These are phyloP conservation scores for Alternaria novae-zelandiae DNA, from an alignment of 2,329 filamentous ascomycete species.

Conservation along the genomic window DNA sequence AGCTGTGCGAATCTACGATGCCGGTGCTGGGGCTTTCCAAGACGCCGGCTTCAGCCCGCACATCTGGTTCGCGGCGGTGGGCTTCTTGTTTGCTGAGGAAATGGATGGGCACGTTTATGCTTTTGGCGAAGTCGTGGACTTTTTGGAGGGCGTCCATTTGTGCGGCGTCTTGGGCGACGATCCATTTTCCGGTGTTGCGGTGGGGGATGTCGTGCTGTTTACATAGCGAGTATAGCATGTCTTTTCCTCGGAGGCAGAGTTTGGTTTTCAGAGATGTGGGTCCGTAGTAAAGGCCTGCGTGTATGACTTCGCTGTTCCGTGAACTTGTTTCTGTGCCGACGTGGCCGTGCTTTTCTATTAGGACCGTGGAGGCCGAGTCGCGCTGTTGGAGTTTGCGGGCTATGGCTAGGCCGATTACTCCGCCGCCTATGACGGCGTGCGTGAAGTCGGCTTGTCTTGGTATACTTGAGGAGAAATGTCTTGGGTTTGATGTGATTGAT, in stretches of 20 bases:
- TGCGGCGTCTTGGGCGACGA: slow-evolving; percentile 80
- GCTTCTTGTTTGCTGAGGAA: slow-evolving; percentile 73
- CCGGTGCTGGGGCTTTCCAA: slow-evolving; percentile 88
- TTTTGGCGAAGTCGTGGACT: slow-evolving; percentile 60
- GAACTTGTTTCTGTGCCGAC: slow-evolving; percentile 87
- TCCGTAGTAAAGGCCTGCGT: slow-evolving; percentile 93
- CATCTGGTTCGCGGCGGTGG: slow-evolving; percentile 71
- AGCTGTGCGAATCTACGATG: slow-evolving; percentile 84
- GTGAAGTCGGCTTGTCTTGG: slow-evolving; percentile 64
- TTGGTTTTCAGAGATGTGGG: slow-evolving; percentile 75
- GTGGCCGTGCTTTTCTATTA: slow-evolving; percentile 79
- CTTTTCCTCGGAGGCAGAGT: slow-evolving; percentile 79
- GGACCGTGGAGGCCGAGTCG: slow-evolving; percentile 69
- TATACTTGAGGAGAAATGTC: slow-evolving; percentile 36
- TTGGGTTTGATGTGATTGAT: background rate
- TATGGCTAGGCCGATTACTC: slow-evolving; percentile 80
- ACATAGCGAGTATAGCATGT: slow-evolving; percentile 82
- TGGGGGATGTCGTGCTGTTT: slow-evolving; percentile 69
- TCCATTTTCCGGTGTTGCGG: slow-evolving; percentile 86
- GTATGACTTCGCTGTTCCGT: slow-evolving; percentile 94
- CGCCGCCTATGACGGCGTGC: slow-evolving; percentile 71
- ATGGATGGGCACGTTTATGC: slow-evolving; percentile 70
- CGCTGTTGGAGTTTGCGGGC: slow-evolving; percentile 72
- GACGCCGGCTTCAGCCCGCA: slow-evolving; percentile 73
- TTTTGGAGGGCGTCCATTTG: slow-evolving; percentile 71